Evolutionary conservation across 2,329 filamentous ascomycete genomes (phyloP), one percentile per base, ranked within the genome.

Genomic region (Penicillium thymicola): DNA sequence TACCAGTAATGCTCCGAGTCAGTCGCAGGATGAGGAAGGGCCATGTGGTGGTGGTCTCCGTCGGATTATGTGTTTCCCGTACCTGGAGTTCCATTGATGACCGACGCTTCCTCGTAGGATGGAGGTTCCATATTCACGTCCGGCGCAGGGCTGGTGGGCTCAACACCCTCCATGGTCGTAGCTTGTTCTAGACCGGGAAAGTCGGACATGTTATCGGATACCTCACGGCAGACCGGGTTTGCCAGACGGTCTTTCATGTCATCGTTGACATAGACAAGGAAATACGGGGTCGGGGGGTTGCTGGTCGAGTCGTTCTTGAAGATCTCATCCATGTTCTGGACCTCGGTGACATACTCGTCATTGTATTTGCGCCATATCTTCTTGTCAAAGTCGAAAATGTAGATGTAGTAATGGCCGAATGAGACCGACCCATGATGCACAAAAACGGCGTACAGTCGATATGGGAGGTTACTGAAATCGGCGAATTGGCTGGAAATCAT

Each of bases 321-420:
- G 40, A 96, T 89, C 48, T 88, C 83, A 16, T 80, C 79, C 8
- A 83, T 79, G 65, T 89, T 82, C 14, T 79, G 77, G 27, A 85
- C 82, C 61, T 89, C 85, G 3, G 84, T 87, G 25, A 99, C 92
- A 16, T 82, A 82, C 52, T 88, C 88, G 68, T 99, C 94, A 70
- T 99, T 99, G 79, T 97, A 99, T 68, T 90, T 91, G 55, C 92
- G 87, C 92, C 94, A 99, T 21, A 92, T 79, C 36, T 86, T 77
- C 45, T 85, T 83, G 62, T 87, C 83, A 72, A 96, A 96, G 76
- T 97, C 94, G 68, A 87, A 89, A 61, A 99, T 95, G 82, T 92
- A 97, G 43, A 97, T 91, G 88, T 91, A 97, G 76, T 97, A 99
- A 73, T 99, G 94, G 0, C 94, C 94, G 44, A 87, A 87, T 43